A percentile compares a stretch with the other conserved stretches of the same genome.
These are phyloP conservation scores for Nitzschia inconspicua DNA, from an alignment of 108 stramenopile genomes.

Conservation along the genomic window DNA sequence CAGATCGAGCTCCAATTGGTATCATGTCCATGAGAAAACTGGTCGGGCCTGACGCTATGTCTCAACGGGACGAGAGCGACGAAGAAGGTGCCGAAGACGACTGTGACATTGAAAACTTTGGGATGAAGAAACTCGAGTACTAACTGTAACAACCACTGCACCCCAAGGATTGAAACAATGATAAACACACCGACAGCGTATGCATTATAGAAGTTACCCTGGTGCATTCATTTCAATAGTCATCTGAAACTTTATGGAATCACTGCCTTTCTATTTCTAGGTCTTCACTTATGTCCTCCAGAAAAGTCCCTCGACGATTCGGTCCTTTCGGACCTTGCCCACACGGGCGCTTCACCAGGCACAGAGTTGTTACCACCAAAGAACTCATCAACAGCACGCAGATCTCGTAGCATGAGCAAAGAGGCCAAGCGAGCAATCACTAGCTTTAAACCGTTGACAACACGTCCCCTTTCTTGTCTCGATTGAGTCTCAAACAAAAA, in stretches of 20 bases:
- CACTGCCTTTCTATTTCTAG: too few species aligned
- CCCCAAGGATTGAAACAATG: too few species aligned
- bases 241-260: too few species aligned
- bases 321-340: slow-evolving; percentile 27
- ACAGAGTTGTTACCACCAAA: slow-evolving; percentile 38
- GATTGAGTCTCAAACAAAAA: slow-evolving; percentile 48
- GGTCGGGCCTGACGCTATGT: slow-evolving; percentile 11
- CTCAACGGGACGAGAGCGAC: not conserved
- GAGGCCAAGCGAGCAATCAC: slow-evolving; percentile 64
- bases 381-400: slow-evolving; percentile 49
- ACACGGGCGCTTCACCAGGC: slow-evolving; percentile 43
- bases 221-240: too few species aligned
- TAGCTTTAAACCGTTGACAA: slow-evolving; percentile 55
- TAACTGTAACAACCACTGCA: too few species aligned
- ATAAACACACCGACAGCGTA: too few species aligned
- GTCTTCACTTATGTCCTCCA: too few species aligned
- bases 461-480: slow-evolving; percentile 34
- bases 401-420: slow-evolving; percentile 47
- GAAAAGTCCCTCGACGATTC: too few species aligned
- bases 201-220: too few species aligned
- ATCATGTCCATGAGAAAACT: slow-evolving; percentile 43
- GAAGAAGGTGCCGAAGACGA: not conserved
- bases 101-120: not conserved
- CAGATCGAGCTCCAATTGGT: slow-evolving; percentile 26
- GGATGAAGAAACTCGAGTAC: slow-evolving; percentile 21